Conservation (phyloP, 495 filamentous ascomycete species). For the Podospora bellae-mahoneyi region DNA sequence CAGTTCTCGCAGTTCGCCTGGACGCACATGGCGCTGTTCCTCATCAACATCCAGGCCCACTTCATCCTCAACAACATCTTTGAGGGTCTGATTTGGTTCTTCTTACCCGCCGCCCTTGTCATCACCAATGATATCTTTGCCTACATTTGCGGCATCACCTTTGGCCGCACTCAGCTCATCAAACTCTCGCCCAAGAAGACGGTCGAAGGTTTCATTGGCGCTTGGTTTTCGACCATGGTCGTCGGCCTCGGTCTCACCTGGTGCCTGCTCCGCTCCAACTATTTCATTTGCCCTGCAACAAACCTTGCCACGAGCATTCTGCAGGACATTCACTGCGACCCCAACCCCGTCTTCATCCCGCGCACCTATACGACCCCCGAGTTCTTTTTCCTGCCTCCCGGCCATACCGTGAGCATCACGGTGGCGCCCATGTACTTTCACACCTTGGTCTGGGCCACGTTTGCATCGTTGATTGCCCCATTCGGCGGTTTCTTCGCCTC, state of each 20-base stretch:
- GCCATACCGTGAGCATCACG: slow-evolving; percentile 53
- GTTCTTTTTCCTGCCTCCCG: slow-evolving; percentile 54
- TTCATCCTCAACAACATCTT: slow-evolving; percentile 99
- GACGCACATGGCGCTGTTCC: slow-evolving; percentile 98
- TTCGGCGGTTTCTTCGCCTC: slow-evolving; percentile 99
- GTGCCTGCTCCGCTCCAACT: slow-evolving; percentile 84
- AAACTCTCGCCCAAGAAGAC: slow-evolving; percentile 99
- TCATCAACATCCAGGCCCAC: slow-evolving; percentile 97
- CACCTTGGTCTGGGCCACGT: slow-evolving; percentile 83
- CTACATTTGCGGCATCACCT: slow-evolving; percentile 95
- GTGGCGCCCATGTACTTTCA: slow-evolving; percentile 93
- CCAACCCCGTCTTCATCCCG: slow-evolving; percentile 89
- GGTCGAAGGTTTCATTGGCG: slow-evolving; percentile 95
- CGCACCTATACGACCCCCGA: slow-evolving; percentile 78
- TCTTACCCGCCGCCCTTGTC: slow-evolving; percentile 90
- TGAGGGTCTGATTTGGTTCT: slow-evolving; percentile 99
- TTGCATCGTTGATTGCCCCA: slow-evolving; percentile 94
- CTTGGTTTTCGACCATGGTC: slow-evolving; percentile 90
- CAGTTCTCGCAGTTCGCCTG: slow-evolving; percentile 99
- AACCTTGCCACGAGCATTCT: slow-evolving; percentile 91
- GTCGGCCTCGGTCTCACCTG: slow-evolving; percentile 83
- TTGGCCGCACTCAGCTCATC: slow-evolving; percentile 94
- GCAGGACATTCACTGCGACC: slow-evolving; percentile 83
- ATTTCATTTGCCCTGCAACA: slow-evolving; percentile 97
- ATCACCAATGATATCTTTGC: slow-evolving; percentile 99